phyloP scores from a whole-genome alignment of 768 basidiomycete genomes.

The Symmetrospora coprosmae region DNA sequence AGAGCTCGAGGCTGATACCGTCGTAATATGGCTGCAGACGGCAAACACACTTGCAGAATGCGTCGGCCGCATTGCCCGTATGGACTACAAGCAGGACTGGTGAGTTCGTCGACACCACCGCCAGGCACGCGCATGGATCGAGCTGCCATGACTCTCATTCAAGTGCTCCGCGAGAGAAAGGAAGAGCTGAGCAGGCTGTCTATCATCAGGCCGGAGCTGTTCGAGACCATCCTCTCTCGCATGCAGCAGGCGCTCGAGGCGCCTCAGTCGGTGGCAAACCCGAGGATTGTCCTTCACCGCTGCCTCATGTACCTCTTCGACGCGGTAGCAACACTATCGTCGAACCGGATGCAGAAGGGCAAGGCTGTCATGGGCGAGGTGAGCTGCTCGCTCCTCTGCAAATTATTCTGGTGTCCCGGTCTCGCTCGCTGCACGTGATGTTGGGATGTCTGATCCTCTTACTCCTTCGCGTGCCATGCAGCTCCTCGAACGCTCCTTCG shows the following conservation, averaged over 20 bases:
- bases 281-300: constrained; percentile 25
- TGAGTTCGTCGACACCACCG: constrained; percentile 34
- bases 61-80: constrained; percentile 59
- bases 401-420: constrained; percentile 18
- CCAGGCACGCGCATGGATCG: neutral
- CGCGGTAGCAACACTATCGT: constrained; percentile 26
- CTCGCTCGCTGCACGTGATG: constrained; percentile 50
- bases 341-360: constrained; percentile 30
- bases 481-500: constrained; percentile 34
- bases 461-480: neutral
- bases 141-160: neutral
- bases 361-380: constrained; percentile 23
- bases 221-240: constrained; percentile 45
- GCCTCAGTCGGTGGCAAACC: constrained; percentile 40
- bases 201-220: constrained; percentile 50
- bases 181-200: constrained; percentile 19
- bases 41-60: constrained; percentile 62
- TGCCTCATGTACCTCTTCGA: constrained; percentile 26
- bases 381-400: neutral
- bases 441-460: constrained; percentile 31
- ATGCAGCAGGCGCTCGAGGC: constrained; percentile 45
- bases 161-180: constrained; percentile 15
- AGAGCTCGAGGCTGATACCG: neutral
- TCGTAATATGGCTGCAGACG: constrained; percentile 43
- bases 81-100: constrained; percentile 64